Evolutionary conservation across 2,329 filamentous ascomycete genomes (phyloP).

Genomic region (Hypomyces perniciosus): DNA sequence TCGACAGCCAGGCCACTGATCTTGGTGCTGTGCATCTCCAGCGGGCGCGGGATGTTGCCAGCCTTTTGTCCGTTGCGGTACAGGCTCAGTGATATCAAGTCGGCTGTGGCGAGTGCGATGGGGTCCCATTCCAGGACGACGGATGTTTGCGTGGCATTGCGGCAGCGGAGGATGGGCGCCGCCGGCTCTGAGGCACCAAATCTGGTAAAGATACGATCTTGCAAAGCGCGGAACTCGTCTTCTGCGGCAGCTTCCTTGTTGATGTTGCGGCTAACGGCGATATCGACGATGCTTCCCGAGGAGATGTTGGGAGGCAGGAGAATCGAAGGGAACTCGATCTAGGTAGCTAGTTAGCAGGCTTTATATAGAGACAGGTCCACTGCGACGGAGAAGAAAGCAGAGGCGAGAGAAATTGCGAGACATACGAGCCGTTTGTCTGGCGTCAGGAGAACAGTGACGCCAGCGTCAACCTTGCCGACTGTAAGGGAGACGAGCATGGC

Average conservation of each 20-base stretch:
- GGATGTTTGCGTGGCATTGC: slow-evolving; percentile 97
- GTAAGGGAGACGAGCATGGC: slow-evolving; percentile 93
- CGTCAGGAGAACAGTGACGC: slow-evolving; percentile 92
- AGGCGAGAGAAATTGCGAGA: slow-evolving; percentile 13
- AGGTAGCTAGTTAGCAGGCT: slow-evolving; percentile 15
- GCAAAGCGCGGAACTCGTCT: slow-evolving; percentile 73
- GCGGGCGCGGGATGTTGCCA: slow-evolving; percentile 82
- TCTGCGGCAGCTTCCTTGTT: slow-evolving; percentile 69
- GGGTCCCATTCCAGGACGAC: slow-evolving; percentile 98
- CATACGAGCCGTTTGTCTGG: slow-evolving; percentile 92
- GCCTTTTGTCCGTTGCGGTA: slow-evolving; percentile 97
- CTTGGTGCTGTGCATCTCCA: slow-evolving; percentile 90
- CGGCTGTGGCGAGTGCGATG: slow-evolving; percentile 84
- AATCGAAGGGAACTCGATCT: slow-evolving; percentile 99
- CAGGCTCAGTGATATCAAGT: slow-evolving; percentile 79
- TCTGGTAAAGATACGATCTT: slow-evolving; percentile 77
- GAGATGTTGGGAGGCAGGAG: slow-evolving; percentile 92
- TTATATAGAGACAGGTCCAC: background rate
- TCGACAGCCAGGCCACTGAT: slow-evolving; percentile 95
- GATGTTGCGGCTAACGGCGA: slow-evolving; percentile 84
- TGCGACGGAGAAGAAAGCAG: background rate
- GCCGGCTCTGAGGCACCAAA: slow-evolving; percentile 78
- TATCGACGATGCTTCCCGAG: slow-evolving; percentile 95
- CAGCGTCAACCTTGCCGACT: slow-evolving; percentile 98
- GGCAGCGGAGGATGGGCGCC: slow-evolving; percentile 75